A percentile compares a stretch with the other conserved stretches of the same genome.
Conservation (phyloP, 2,329 filamentous ascomycete species). For the Periconia macrospinosa region DNA sequence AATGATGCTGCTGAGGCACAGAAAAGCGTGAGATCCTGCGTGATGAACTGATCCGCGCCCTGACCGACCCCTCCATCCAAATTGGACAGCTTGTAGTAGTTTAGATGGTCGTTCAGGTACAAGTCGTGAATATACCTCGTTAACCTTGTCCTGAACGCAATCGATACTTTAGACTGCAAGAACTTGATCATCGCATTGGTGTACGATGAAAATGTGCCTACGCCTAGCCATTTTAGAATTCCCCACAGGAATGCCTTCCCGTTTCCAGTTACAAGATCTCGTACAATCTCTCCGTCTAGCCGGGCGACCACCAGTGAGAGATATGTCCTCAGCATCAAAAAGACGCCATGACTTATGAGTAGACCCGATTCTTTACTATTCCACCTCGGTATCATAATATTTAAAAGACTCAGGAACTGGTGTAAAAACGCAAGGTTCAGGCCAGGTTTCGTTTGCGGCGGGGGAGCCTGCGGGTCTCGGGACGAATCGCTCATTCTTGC, state of each 20-base stretch:
- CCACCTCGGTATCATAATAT: slow-evolving; percentile 97
- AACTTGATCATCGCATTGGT: slow-evolving; percentile 99
- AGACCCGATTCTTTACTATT: slow-evolving; percentile 93
- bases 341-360: slow-evolving; percentile 83
- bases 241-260: slow-evolving; percentile 87
- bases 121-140: slow-evolving; percentile 97
- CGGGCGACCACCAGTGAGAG: slow-evolving; percentile 90
- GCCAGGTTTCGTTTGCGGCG: slow-evolving; percentile 87
- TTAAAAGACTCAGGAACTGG: slow-evolving; percentile 93
- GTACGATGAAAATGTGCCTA: slow-evolving; percentile 91
- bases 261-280: slow-evolving; percentile 93
- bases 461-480: slow-evolving; percentile 67
- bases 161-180: slow-evolving; percentile 95
- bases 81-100: slow-evolving; percentile 94
- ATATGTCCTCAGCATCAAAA: slow-evolving; percentile 90
- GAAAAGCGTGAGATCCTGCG: slow-evolving; percentile 93
- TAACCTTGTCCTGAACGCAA: slow-evolving; percentile 91
- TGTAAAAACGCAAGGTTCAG: slow-evolving; percentile 95
- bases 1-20: slow-evolving; percentile 88
- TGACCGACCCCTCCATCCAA: slow-evolving; percentile 90
- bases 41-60: slow-evolving; percentile 94
- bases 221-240: slow-evolving; percentile 90
- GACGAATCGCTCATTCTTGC: slow-evolving; percentile 71
- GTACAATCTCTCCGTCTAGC: slow-evolving; percentile 92
- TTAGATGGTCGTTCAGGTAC: slow-evolving; percentile 91